phyloP scores from a whole-genome alignment of 768 basidiomycete species.

The Termitomyces bulborhizus region DNA sequence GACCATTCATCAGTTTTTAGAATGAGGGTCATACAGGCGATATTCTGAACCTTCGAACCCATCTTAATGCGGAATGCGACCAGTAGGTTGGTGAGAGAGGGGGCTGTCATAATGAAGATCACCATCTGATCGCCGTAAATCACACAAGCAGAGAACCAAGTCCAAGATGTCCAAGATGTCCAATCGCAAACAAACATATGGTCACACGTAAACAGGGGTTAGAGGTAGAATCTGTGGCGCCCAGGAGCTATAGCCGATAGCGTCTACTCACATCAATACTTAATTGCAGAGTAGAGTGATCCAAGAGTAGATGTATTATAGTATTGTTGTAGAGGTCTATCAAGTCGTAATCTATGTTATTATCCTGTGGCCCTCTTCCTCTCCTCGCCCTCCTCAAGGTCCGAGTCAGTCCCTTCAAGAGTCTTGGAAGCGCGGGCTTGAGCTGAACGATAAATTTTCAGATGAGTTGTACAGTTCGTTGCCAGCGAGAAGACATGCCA shows the following conservation, averaged over 20 bases:
- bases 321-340: constrained; percentile 5
- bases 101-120: constrained; percentile 15
- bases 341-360: constrained; percentile 9
- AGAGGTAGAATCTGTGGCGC: constrained; percentile 14
- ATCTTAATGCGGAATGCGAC: constrained; percentile 18
- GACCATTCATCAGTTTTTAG: constrained; percentile 10
- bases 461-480: constrained; percentile 13
- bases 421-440: constrained; percentile 18
- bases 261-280: not conserved
- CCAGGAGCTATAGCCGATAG: not conserved
- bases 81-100: constrained; percentile 16
- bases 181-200: not conserved
- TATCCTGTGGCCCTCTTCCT: constrained; percentile 48
- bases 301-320: constrained; percentile 8
- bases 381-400: constrained; percentile 28
- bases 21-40: constrained; percentile 12
- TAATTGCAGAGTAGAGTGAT: not conserved
- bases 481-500: constrained; percentile 41
- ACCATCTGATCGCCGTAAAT: constrained; percentile 16
- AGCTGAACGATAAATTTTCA: constrained; percentile 21
- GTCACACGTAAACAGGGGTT: not conserved
- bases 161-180: not conserved
- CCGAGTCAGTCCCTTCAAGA: constrained; percentile 14
- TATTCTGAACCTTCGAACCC: constrained; percentile 6
- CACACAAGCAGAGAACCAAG: not conserved